Evolutionary conservation across 2,329 filamentous ascomycete species (phyloP), one percentile per base, ranked within the genome.

Genomic region (Cladosporium sp.): DNA sequence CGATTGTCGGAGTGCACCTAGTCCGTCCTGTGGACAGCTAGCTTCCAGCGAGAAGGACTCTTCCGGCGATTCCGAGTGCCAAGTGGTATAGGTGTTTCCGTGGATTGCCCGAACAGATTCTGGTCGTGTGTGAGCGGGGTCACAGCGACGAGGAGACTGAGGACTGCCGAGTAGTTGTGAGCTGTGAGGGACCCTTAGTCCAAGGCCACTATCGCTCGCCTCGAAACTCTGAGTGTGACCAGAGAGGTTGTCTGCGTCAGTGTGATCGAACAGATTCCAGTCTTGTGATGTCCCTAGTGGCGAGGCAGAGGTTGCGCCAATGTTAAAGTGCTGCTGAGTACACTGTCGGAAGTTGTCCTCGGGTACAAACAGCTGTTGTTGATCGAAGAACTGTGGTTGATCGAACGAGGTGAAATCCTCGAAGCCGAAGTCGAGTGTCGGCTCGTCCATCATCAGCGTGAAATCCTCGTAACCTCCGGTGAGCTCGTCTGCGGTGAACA

Each of bases 391-490:
- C 4, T 33, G 22, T n/a, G 14, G 38, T 14, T 40, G 32, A 14
- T 56, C 32, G 43, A 56, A 49, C 11, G 45, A 35, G 11, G 19
- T 16, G 14, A 57, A 51, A 33, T 60, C 51, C 48, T 61, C 59
- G 32, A 64, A 56, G 46, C 49, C 48, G 42, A 56, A 44, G 16
- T 62, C 57, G 14, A 55, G 45, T 18, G 58, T 44, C 3, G 57
- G 46, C n/a, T 63, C 59, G 9, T 65, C 59, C 4, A 62, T 58
- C 54, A 62, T 55, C 14, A 52, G 50, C 7, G 57, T 57, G 46
- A 63, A 63, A 49, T 64, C 58, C 11, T 62, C 59, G 53, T 63
- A 64, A n/a, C 50, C 48, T 9, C 35, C 38, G 9, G 11, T 14
- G 19, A 46, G 28, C 9, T 19, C 42, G 18, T 52, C 48, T 28